These are phyloP conservation scores for Phytophthora hibernalis DNA, from an alignment of 352 stramenopile species.

Conservation along the genomic window DNA sequence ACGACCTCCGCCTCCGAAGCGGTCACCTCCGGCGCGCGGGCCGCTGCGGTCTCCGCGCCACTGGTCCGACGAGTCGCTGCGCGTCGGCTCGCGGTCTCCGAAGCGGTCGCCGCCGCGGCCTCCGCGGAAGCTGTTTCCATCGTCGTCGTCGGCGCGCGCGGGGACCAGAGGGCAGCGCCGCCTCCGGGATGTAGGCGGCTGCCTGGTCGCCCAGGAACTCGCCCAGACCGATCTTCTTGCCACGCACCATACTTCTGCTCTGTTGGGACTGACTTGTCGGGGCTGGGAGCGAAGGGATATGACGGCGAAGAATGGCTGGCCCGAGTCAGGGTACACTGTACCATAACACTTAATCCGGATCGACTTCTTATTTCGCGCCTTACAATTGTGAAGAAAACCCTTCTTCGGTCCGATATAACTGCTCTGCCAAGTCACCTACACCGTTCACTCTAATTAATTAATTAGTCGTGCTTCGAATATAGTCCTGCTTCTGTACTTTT, in stretches of 20 bases:
- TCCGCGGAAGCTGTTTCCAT: constrained; percentile 49
- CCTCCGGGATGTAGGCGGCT: constrained; percentile 65
- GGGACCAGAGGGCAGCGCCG: constrained; percentile 64
- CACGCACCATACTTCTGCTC: constrained; percentile 51
- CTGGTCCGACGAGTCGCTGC: constrained; percentile 58
- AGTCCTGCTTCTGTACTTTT: no score
- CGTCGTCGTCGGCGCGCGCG: constrained; percentile 60
- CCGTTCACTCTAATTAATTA: no score
- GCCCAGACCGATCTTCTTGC: constrained; percentile 77
- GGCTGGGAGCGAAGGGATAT: constrained; percentile 11
- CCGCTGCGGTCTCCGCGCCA: constrained; percentile 56
- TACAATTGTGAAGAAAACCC: not conserved
- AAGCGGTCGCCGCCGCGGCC: constrained; percentile 50
- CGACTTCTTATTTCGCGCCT: no score
- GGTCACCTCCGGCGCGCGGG: constrained; percentile 34
- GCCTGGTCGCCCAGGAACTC: constrained; percentile 78
- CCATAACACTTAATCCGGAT: no score
- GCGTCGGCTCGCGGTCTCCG: constrained; percentile 52
- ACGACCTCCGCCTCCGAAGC: constrained; percentile 38
- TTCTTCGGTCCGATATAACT: not conserved
- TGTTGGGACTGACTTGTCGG: not conserved
- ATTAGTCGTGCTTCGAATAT: no score
- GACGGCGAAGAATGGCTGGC: constrained; percentile 29
- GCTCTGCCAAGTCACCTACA: not conserved
- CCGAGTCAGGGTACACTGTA: constrained; percentile 2